These are phyloP conservation scores for Endogone sp. DNA, from an alignment of 192 early-diverging fungal genomes.

Conservation along the genomic window DNA sequence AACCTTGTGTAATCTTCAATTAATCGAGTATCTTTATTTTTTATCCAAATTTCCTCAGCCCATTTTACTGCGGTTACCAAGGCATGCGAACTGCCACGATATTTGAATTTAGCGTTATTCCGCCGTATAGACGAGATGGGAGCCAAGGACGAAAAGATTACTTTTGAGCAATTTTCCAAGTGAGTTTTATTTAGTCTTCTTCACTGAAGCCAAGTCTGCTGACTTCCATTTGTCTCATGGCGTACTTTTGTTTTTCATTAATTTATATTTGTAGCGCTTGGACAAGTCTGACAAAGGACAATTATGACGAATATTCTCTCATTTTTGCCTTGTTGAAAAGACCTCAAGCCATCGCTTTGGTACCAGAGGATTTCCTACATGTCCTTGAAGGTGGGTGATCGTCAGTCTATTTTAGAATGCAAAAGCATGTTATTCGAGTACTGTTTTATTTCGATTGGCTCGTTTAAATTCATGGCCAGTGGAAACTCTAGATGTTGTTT, in stretches of 20 bases:
- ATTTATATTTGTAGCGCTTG: slow-evolving; percentile 33
- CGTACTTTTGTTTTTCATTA: too few species aligned
- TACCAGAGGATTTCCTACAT: slow-evolving; percentile 62
- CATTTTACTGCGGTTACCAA: too few species aligned
- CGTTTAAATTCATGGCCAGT: background rate
- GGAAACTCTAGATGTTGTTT: slow-evolving; percentile 58
- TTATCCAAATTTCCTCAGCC: too few species aligned
- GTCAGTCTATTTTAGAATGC: background rate
- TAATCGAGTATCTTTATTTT: too few species aligned
- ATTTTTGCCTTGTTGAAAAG: slow-evolving; percentile 61
- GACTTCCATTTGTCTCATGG: too few species aligned
- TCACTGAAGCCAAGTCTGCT: too few species aligned
- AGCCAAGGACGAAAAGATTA: slow-evolving; percentile 14
- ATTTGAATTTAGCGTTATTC: slow-evolving; percentile 66
- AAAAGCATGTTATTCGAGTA: background rate
- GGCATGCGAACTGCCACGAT: slow-evolving; percentile 59
- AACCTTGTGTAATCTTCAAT: too few species aligned
- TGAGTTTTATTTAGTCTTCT: too few species aligned
- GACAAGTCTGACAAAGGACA: slow-evolving; percentile 36
- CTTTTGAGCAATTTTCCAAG: slow-evolving; percentile 23
- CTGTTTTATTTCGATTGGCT: background rate
- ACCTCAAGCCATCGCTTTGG: slow-evolving; percentile 34
- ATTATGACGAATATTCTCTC: slow-evolving; percentile 38
- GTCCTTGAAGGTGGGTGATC: slow-evolving; percentile 56
- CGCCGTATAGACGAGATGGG: slow-evolving; percentile 26